Conservation (phyloP, 116 monocot genomes). For the Dioscorea cayenensis region DNA sequence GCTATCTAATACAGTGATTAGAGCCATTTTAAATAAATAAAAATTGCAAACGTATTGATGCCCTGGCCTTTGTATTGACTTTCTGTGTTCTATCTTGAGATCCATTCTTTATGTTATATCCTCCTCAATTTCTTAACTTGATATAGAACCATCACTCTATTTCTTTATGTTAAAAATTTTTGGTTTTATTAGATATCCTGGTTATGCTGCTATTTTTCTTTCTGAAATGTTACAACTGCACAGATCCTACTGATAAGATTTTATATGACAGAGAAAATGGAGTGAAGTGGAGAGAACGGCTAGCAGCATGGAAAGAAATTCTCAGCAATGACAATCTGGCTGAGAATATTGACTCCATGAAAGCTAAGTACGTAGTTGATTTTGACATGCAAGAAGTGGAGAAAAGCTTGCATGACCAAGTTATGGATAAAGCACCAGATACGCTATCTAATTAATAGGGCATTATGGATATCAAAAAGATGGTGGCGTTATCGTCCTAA, state of each 20-base stretch:
- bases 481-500: constrained; percentile 93
- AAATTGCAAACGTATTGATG: no score
- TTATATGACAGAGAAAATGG: constrained; percentile 23
- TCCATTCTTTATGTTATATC: no score
- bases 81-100: no score
- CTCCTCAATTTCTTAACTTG: no score
- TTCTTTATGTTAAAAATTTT: no score
- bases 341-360: constrained; percentile 51
- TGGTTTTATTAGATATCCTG: no score
- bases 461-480: constrained; percentile 81
- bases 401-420: constrained; percentile 63
- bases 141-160: no score
- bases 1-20: no score
- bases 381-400: constrained; percentile 94
- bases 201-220: no score
- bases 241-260: constrained; percentile 1
- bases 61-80: no score
- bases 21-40: no score
- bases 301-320: constrained; percentile 65
- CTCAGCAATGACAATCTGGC: constrained; percentile 49
- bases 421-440: constrained; percentile 43
- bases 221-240: no score
- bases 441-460: constrained; percentile 46
- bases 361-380: constrained; percentile 73
- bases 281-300: constrained; percentile 52